Conservation (phyloP, 441 rosid genomes). For the Daphne laureola region DNA sequence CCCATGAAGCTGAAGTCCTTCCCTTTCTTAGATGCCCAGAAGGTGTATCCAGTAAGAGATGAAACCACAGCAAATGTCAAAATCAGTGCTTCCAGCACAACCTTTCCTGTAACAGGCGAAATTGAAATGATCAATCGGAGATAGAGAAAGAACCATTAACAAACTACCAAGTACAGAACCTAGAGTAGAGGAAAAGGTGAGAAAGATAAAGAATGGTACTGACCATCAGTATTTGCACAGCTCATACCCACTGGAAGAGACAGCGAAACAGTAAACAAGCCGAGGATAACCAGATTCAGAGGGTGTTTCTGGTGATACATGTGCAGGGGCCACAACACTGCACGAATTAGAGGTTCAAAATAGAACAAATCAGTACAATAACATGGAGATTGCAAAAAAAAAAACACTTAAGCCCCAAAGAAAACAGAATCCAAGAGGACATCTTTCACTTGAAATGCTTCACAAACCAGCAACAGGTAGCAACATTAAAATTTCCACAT, state of each 20-base stretch:
- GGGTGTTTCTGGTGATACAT: slow-evolving; percentile 95
- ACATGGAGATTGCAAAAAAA: no score
- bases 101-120: slow-evolving; percentile 48
- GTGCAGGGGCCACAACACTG: slow-evolving; percentile 90
- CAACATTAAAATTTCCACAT: no score
- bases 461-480: no score
- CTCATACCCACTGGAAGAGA: slow-evolving; percentile 81
- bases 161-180: not conserved
- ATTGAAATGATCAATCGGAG: not conserved
- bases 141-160: slow-evolving; percentile 6
- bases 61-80: slow-evolving; percentile 78
- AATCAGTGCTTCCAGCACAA: slow-evolving; percentile 86
- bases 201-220: slow-evolving; percentile 14
- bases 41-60: slow-evolving; percentile 78
- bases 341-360: slow-evolving; percentile 16
- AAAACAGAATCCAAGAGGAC: not conserved
- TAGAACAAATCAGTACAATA: not conserved
- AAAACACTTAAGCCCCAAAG: not conserved
- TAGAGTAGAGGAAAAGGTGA: not conserved
- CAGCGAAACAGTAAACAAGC: slow-evolving; percentile 77
- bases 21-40: slow-evolving; percentile 96
- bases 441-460: no score
- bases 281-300: slow-evolving; percentile 70
- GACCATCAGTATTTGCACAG: slow-evolving; percentile 89
- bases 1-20: slow-evolving; percentile 84